Evolutionary conservation across 169 alveolate genomes (phyloP).

Genomic region (Eimeria sp.): DNA sequence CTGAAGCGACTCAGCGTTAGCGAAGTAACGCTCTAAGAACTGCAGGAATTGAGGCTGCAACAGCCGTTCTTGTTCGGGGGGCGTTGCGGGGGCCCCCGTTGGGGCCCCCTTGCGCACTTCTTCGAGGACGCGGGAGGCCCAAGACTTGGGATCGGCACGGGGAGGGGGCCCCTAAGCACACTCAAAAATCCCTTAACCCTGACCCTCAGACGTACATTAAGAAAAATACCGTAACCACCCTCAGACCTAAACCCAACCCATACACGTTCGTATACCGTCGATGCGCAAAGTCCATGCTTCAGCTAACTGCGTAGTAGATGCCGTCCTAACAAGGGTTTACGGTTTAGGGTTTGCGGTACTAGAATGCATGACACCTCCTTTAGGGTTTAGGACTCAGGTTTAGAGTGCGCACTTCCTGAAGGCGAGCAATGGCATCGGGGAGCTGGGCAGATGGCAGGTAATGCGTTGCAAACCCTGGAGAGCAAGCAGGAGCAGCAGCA

Average conservation of each 20-base stretch:
- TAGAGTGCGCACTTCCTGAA: neutral
- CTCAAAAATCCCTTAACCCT: neutral
- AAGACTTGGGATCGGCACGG: conserved; percentile 6
- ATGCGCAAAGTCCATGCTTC: neutral
- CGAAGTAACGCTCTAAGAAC: conserved; percentile 1
- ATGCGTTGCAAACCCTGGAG: conserved; percentile 89
- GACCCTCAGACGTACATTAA: neutral
- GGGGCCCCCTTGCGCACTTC: neutral
- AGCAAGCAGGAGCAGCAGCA: neutral
- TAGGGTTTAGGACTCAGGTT: neutral
- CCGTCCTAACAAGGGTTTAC: neutral
- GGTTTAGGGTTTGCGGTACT: neutral
- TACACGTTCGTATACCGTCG: neutral
- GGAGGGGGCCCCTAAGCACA: conserved; percentile 17
- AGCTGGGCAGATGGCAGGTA: conserved; percentile 84
- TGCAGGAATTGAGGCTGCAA: neutral
- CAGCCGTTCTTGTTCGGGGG: neutral
- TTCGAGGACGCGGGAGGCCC: conserved; percentile 12
- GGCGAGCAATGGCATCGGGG: neutral
- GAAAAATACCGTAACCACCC: neutral
- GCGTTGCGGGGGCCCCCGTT: neutral
- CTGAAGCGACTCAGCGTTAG: conserved; percentile 14
- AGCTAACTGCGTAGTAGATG: neutral
- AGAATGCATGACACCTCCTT: neutral
- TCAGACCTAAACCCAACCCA: neutral